These are phyloP conservation scores for Clarireedia sp. DNA, from an alignment of 2,329 filamentous ascomycete genomes.

Conservation along the genomic window DNA sequence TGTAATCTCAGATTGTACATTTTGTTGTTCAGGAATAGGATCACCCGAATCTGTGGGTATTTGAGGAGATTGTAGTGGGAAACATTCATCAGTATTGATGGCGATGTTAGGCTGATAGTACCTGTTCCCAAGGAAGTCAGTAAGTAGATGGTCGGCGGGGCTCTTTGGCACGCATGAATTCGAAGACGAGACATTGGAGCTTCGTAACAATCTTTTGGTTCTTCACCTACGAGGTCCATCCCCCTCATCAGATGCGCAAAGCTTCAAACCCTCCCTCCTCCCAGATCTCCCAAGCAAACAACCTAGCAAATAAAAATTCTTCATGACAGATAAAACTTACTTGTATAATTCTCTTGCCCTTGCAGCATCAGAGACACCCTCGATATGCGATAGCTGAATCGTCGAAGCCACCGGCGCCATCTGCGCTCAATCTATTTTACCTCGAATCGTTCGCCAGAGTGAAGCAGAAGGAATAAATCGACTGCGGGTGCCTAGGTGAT, in stretches of 20 bases:
- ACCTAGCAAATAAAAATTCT: background rate
- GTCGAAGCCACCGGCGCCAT: conserved; percentile 24
- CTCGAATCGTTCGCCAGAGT: background rate
- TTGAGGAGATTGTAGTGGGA: background rate
- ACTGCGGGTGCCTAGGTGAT: too few species aligned
- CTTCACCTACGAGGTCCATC: background rate
- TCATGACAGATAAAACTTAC: conserved; percentile 15
- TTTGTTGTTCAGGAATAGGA: background rate
- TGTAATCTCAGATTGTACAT: conserved; percentile 21
- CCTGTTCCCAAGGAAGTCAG: conserved; percentile 15
- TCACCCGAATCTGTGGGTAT: conserved; percentile 1
- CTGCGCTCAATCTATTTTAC: background rate
- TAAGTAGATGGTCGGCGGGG: background rate
- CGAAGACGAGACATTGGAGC: background rate
- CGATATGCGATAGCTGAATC: conserved; percentile 22
- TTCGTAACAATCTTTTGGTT: too few species aligned
- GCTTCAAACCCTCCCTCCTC: too few species aligned
- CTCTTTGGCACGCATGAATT: background rate
- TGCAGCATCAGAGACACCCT: conserved; percentile 25
- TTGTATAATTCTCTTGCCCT: conserved; percentile 30
- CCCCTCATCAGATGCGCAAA: background rate
- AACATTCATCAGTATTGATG: conserved; percentile 2
- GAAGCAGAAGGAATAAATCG: background rate
- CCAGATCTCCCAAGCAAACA: too few species aligned
- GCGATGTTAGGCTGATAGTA: conserved; percentile 25